phyloP scores from a whole-genome alignment of 306 rosid species.

The Acacia acuminata region DNA sequence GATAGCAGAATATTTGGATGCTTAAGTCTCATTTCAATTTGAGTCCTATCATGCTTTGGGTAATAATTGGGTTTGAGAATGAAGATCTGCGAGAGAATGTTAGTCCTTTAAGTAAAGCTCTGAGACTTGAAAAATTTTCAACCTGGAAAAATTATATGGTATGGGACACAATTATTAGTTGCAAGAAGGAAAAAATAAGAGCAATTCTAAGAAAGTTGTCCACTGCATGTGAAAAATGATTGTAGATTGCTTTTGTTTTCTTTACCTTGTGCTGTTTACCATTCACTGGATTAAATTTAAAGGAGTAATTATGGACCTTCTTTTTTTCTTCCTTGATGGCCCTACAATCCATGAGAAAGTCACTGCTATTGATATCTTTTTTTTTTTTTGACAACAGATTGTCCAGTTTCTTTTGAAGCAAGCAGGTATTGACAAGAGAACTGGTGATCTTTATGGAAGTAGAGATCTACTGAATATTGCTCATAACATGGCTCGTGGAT shows the following conservation, averaged over 20 bases:
- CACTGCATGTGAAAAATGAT: background rate
- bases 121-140: background rate
- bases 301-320: background rate
- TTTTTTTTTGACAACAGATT: constrained; percentile 50
- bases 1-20: too few relatives aligned
- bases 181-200: background rate
- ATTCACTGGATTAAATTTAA: background rate
- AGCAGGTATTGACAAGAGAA: constrained; percentile 75
- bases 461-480: constrained; percentile 73
- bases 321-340: background rate
- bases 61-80: too few relatives aligned
- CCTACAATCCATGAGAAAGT: background rate
- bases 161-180: background rate
- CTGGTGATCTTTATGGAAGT: constrained; percentile 75
- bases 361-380: constrained; percentile 32
- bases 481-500: constrained; percentile 79
- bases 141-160: background rate
- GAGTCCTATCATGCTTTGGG: too few relatives aligned
- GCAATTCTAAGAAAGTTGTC: background rate
- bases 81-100: too few relatives aligned
- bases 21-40: too few relatives aligned
- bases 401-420: constrained; percentile 79
- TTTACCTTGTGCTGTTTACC: background rate
- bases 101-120: too few relatives aligned
- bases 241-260: background rate